Conservation (phyloP, 306 rosid genomes). For the Notholithocarpus densiflorus region DNA sequence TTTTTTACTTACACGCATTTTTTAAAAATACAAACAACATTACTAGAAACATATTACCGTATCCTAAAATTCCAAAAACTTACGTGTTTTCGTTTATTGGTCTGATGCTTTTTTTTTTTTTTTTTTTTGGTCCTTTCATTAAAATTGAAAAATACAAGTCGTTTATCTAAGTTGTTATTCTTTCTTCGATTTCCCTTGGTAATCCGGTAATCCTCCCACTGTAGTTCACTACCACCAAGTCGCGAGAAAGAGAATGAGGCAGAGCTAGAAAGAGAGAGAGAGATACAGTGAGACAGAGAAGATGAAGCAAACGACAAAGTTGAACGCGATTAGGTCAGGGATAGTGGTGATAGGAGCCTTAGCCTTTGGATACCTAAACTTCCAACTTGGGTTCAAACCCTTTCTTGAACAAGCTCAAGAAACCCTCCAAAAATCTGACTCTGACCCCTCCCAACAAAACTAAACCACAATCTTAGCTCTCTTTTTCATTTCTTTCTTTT, state of each 20-base stretch:
- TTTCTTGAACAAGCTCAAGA: conserved; percentile 69
- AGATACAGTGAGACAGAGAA: background rate
- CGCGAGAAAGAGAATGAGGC: background rate
- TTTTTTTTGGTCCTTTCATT: no score
- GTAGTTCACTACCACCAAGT: background rate
- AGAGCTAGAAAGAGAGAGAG: background rate
- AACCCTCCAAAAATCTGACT: conserved; percentile 29
- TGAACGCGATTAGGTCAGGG: conserved; percentile 73
- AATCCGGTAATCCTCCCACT: background rate
- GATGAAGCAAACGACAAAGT: conserved; percentile 42
- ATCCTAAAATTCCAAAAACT: no score
- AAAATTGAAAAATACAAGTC: background rate
- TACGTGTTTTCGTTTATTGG: no score
- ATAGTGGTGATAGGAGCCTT: conserved; percentile 84
- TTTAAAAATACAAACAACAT: no score
- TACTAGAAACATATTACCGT: rapidly evolving
- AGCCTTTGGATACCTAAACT: conserved; percentile 77
- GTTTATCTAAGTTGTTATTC: background rate
- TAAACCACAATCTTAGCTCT: conserved; percentile 34
- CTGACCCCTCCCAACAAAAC: conserved; percentile 32
- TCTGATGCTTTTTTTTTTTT: no score
- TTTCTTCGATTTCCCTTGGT: background rate
- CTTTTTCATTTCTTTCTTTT: conserved; percentile 14
- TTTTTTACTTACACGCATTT: rapidly evolving
- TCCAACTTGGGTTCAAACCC: conserved; percentile 71